Conservation (phyloP, 345 rosid species). For the Gossypium bickii region DNA sequence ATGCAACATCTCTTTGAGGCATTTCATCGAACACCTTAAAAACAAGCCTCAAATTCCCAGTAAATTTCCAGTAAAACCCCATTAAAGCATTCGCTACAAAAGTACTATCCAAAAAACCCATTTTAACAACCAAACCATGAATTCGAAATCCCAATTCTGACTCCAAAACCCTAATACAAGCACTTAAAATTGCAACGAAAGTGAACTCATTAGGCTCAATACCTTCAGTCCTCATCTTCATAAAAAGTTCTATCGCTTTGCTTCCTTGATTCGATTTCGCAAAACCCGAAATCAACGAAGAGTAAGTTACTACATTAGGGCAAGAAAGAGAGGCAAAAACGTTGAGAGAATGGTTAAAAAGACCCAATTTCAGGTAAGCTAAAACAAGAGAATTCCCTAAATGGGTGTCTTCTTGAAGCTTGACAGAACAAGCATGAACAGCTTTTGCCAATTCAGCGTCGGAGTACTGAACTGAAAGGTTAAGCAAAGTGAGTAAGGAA, state of each 20-base stretch:
- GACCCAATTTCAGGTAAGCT: conserved; percentile 65
- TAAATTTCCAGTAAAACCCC: conserved; percentile 47
- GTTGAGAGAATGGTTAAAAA: conserved; percentile 39
- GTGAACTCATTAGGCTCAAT: conserved; percentile 46
- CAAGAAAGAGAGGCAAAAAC: conserved; percentile 43
- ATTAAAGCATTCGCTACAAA: conserved; percentile 65
- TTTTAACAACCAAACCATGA: conserved; percentile 45
- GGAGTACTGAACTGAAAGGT: conserved; percentile 39
- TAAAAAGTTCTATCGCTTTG: conserved; percentile 54
- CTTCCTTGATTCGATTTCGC: conserved; percentile 45
- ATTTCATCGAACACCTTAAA: conserved; percentile 61
- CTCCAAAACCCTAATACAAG: conserved; percentile 39
- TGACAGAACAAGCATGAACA: conserved; percentile 55
- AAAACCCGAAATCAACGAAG: conserved; percentile 56
- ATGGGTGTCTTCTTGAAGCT: conserved; percentile 38
- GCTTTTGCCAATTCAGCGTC: conserved; percentile 51
- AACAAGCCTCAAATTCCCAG: conserved; percentile 34
- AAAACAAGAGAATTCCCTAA: conserved; percentile 51
- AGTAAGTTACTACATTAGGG: conserved; percentile 70
- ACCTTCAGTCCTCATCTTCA: conserved; percentile 48
- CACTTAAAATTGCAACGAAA: conserved; percentile 52
- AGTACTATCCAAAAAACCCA: conserved; percentile 34
- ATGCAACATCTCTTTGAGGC: conserved; percentile 51
- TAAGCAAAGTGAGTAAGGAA: conserved; percentile 40
- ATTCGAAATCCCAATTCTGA: conserved; percentile 48